Conservation (phyloP, 2,329 filamentous ascomycete species). For the Capronia epimyces region DNA sequence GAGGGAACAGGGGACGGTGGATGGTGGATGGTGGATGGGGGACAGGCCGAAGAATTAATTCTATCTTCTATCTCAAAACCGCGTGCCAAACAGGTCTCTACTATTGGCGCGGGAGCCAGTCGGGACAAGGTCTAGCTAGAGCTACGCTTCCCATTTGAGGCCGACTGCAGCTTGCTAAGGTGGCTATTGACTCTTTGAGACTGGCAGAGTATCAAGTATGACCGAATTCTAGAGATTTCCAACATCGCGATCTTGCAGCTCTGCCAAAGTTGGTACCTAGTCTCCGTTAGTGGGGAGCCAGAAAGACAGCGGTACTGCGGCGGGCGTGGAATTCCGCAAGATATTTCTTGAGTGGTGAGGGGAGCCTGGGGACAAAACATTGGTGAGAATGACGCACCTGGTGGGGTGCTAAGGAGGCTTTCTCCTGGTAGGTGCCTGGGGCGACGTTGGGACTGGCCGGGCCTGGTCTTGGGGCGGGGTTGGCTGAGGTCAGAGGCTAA, state of each 20-base stretch:
- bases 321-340: neutral
- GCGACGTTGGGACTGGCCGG: too few relatives aligned
- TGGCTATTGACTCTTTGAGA: too few relatives aligned
- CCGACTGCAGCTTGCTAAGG: too few relatives aligned
- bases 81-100: neutral
- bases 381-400: conserved; percentile 15
- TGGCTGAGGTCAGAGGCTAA: conserved; percentile 2
- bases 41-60: neutral
- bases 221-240: neutral
- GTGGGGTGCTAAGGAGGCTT: conserved; percentile 14
- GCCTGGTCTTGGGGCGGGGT: too few relatives aligned
- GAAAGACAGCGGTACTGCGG: neutral
- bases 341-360: neutral
- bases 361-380: neutral
- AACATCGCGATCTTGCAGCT: neutral
- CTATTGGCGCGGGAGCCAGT: neutral
- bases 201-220: neutral
- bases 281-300: too few relatives aligned
- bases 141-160: too few relatives aligned
- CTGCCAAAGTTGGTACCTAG: neutral
- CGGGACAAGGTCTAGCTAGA: neutral
- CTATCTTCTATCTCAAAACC: neutral
- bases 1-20: neutral
- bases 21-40: neutral
- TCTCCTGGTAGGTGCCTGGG: too few relatives aligned